Evolutionary conservation across 495 filamentous ascomycete species (phyloP), one percentile per base, ranked within the genome.

Genomic region (Lasiosphaeriaceae sp.): DNA sequence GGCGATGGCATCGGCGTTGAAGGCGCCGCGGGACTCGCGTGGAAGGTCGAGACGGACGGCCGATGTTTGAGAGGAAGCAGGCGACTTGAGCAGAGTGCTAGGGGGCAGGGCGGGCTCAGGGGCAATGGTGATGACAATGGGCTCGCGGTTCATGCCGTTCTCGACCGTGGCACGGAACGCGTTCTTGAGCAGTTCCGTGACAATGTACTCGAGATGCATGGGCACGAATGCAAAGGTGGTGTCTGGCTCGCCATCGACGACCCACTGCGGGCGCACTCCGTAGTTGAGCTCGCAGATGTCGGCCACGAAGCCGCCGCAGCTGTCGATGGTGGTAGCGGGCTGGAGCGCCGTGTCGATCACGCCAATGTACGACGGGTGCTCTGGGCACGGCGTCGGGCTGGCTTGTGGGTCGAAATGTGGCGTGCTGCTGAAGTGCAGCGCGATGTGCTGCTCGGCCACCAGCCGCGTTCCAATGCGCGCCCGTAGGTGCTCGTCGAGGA

Each of bases 211-310:
- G 16, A 97, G 78, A 69, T 98, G 94, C 55, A 95, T 92, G 6
- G 94, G 93, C 5, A 98, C 85, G 60, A 95, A 92, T 14, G 94
- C 91, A 63, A 97, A 93, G 0, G 81, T 82, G 12, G 91, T 88
- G 43, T 88, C 84, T 0, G 88, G 83, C 60, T 93, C 83, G 26
- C 93, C 94, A 56, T 90, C 86, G 60, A 98, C 89, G 12, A 86
- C 72, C 60, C 96, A 77, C 12, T 81, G 80, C 1, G 94, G 94
- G 0, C 94, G 83, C 2, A 96, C 88, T 17, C 94, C 94, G 71
- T 97, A 98, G 43, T 92, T 90, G 19, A 97, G 78, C 74, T 98
- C 94, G 74, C 93, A 97, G 59, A 97, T 96, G 61, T 97, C 94
- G 41, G 88, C 86, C 0, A 98, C 94, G 62, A 95, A 94, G 56